Evolutionary conservation across 2,329 filamentous ascomycete species (phyloP), one percentile per base, ranked within the genome.

Genomic region (Colletotrichum tamarilloi): DNA sequence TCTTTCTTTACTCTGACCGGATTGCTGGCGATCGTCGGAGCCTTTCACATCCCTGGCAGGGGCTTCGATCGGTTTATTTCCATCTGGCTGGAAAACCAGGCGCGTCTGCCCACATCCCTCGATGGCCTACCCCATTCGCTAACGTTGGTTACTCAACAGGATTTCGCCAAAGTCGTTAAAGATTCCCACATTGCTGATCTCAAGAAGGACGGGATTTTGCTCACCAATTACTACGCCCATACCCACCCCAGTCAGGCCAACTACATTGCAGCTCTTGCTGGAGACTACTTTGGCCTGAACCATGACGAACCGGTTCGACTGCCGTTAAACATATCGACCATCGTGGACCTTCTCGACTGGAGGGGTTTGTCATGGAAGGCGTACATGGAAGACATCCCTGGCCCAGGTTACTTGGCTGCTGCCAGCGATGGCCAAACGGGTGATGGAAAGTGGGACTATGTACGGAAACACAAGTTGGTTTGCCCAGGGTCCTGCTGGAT

Each of bases 251-350:
- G 81, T 75, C 85, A 87, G 78, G 85, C 85, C 6, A 87, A 87
- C 76, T 87, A 87, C 68, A 77, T 87, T 12, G 85, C 85, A 6
- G 83, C 85, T 42, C 79, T 86, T 7, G 84, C 77, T 7, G 85
- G 85, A 14, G 85, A 88, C 76, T 86, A 86, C 76, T 88, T 86
- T 74, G 86, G 86, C 1, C 74, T 86, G 46, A 80, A 88, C 75
- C 82, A 87, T 74, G 86, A 87, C 76, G 81, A 81, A 9, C 79
- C 81, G 49, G 80, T 87, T 7, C 81, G 82, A 53, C 79, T 88
- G 1, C 86, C 86, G 1, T 85, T 86, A 3, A 82, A 82, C 75
- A 79, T 83, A 2, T 80, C 79, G 11, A 83, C 81, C 14, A 71
- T 83, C 38, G 79, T 83, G 8, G 81, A 83, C 76, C 73, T 82